These are phyloP conservation scores for Herpetomonas samuelpessoai DNA, from an alignment of 208 protist genomes.

Conservation along the genomic window DNA sequence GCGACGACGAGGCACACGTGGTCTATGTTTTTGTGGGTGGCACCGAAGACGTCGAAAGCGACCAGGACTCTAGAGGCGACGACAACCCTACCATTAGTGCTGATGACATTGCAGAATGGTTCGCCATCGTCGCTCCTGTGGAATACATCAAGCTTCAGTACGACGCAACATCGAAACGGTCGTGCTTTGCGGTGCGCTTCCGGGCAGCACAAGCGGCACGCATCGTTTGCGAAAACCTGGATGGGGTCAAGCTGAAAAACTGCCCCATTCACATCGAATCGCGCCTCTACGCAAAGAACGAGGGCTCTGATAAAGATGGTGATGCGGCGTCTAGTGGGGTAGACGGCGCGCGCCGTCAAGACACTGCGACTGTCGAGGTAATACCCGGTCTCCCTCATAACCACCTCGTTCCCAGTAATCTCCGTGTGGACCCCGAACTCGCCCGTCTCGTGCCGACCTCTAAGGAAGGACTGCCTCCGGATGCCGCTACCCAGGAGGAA, in stretches of 20 bases:
- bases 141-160: constrained; percentile 76
- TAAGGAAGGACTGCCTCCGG: not conserved
- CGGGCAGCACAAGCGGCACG: constrained; percentile 34
- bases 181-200: constrained; percentile 69
- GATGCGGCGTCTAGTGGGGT: no score
- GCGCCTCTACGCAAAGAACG: constrained; percentile 22
- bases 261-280: constrained; percentile 56
- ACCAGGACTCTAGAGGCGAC: constrained; percentile 17
- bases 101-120: constrained; percentile 74
- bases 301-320: not conserved
- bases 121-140: constrained; percentile 60
- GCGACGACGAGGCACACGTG: no score
- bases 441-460: constrained; percentile 7
- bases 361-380: no score
- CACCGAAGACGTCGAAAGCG: constrained; percentile 19
- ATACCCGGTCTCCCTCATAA: constrained; percentile 52
- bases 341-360: no score
- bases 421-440: constrained; percentile 53
- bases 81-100: constrained; percentile 24
- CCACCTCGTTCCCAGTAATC: constrained; percentile 48
- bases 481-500: not conserved
- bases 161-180: constrained; percentile 31
- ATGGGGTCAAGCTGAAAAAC: constrained; percentile 63
- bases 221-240: constrained; percentile 59
- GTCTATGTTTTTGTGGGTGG: constrained; percentile 57